phyloP scores from a whole-genome alignment of 2,329 filamentous ascomycete genomes.

The Fusarium udum region DNA sequence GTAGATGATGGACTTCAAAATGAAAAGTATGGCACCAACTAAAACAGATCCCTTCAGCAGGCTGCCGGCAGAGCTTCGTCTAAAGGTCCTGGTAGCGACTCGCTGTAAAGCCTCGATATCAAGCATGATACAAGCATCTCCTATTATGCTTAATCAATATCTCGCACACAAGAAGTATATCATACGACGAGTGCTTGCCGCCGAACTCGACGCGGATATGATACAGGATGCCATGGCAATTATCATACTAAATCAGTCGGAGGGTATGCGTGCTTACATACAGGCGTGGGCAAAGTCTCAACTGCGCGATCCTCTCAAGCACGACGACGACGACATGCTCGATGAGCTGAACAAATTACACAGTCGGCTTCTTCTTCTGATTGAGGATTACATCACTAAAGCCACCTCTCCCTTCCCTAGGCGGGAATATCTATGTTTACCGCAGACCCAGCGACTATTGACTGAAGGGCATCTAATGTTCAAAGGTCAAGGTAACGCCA shows the following conservation, averaged over 20 bases:
- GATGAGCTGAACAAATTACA: background rate
- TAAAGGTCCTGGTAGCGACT: background rate
- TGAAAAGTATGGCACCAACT: no score
- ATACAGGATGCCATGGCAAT: constrained; percentile 17
- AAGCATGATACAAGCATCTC: constrained; percentile 5
- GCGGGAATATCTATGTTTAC: constrained; percentile 20
- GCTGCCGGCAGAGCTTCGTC: no score
- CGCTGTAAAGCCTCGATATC: background rate
- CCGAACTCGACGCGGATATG: constrained; percentile 15
- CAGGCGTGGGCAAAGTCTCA: background rate
- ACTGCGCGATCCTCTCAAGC: constrained; percentile 4
- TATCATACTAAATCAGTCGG: no score
- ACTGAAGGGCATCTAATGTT: constrained; percentile 3
- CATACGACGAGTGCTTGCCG: background rate
- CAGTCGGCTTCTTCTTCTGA: background rate
- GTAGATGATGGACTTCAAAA: no score
- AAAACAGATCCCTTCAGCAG: no score
- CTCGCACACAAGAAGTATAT: background rate
- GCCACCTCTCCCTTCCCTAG: constrained; percentile 17
- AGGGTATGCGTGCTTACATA: background rate
- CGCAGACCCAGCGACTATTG: background rate
- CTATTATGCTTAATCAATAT: constrained; percentile 13
- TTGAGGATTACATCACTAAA: constrained; percentile 33
- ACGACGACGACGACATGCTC: background rate
- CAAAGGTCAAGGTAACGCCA: background rate